Percentiles rank a stretch among this genome's conserved stretches.
Conservation (phyloP, 2,329 filamentous ascomycete species). For the Verticillium albo-atrum region DNA sequence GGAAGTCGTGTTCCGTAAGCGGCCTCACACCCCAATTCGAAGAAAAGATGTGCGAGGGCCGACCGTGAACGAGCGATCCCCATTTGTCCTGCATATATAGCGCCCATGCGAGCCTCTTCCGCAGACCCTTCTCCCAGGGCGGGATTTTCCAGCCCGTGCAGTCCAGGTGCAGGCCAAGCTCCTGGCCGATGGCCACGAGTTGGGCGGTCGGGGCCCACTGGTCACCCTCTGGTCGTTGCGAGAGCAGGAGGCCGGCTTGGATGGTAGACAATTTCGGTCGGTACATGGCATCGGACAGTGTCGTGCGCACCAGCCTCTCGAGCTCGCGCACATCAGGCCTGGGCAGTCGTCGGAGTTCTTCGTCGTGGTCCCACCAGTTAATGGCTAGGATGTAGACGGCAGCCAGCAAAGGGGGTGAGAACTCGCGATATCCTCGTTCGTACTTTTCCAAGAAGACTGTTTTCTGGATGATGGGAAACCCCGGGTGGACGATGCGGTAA, state of each 20-base stretch:
- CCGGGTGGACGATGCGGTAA: conserved; percentile 75
- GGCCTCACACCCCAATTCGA: conserved; percentile 72
- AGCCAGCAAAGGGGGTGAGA: conserved; percentile 71
- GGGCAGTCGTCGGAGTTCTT: conserved; percentile 57
- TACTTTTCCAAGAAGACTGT: conserved; percentile 76
- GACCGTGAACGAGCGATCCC: conserved; percentile 79
- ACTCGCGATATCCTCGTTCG: conserved; percentile 65
- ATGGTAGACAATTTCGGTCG: conserved; percentile 78
- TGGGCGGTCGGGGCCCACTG: conserved; percentile 85
- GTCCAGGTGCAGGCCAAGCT: conserved; percentile 84
- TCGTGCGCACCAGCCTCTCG: conserved; percentile 68
- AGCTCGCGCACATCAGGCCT: conserved; percentile 70
- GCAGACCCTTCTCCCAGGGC: conserved; percentile 77
- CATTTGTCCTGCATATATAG: conserved; percentile 93
- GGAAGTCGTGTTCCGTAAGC: conserved; percentile 65
- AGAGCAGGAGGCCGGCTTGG: conserved; percentile 70
- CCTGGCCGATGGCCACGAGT: conserved; percentile 79
- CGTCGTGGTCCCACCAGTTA: conserved; percentile 80
- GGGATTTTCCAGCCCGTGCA: conserved; percentile 85
- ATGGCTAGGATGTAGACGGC: conserved; percentile 81
- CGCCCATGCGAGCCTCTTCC: conserved; percentile 85
- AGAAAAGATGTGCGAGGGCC: conserved; percentile 69
- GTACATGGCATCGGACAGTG: conserved; percentile 72
- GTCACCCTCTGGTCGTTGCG: conserved; percentile 71
- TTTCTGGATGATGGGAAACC: conserved; percentile 79